Evolutionary conservation across 2,329 filamentous ascomycete genomes (phyloP).

Genomic region (Parascedosporium putredinis): DNA sequence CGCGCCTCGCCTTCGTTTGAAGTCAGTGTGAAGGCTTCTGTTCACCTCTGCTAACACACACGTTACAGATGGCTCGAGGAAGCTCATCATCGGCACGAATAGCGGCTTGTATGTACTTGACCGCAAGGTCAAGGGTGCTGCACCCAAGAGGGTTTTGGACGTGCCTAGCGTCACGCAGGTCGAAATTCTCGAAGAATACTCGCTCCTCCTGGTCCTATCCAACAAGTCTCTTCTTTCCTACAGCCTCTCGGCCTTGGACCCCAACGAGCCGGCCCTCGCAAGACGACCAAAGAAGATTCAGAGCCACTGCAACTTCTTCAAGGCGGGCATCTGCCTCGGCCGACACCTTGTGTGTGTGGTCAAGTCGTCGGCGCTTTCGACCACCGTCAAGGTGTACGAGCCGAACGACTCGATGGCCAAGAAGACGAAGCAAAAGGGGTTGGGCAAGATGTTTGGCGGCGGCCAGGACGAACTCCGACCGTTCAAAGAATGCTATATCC

Average conservation of each 20-base stretch:
- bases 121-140: slow-evolving; percentile 74
- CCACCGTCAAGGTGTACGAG: slow-evolving; percentile 98
- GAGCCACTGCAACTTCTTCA: slow-evolving; percentile 97
- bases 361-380: slow-evolving; percentile 85
- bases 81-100: slow-evolving; percentile 90
- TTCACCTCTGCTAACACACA: slow-evolving; percentile 11
- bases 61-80: slow-evolving; percentile 72
- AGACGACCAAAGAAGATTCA: slow-evolving; percentile 93
- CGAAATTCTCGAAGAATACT: slow-evolving; percentile 91
- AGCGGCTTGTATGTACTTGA: slow-evolving; percentile 88
- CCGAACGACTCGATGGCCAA: slow-evolving; percentile 90
- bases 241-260: slow-evolving; percentile 74
- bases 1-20: too few species aligned
- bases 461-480: slow-evolving; percentile 92
- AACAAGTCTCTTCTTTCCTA: slow-evolving; percentile 92
- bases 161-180: slow-evolving; percentile 83
- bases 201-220: slow-evolving; percentile 78
- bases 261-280: slow-evolving; percentile 66
- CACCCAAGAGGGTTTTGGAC: slow-evolving; percentile 76
- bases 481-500: slow-evolving; percentile 98
- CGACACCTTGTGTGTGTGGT: slow-evolving; percentile 93
- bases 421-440: slow-evolving; percentile 89
- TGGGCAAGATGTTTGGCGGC: slow-evolving; percentile 88
- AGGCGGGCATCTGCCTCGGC: slow-evolving; percentile 87
- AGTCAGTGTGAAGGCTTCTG: too few species aligned